Evolutionary conservation across 257 asterid genomes (phyloP).

Genomic region (Jasminum sambac): DNA sequence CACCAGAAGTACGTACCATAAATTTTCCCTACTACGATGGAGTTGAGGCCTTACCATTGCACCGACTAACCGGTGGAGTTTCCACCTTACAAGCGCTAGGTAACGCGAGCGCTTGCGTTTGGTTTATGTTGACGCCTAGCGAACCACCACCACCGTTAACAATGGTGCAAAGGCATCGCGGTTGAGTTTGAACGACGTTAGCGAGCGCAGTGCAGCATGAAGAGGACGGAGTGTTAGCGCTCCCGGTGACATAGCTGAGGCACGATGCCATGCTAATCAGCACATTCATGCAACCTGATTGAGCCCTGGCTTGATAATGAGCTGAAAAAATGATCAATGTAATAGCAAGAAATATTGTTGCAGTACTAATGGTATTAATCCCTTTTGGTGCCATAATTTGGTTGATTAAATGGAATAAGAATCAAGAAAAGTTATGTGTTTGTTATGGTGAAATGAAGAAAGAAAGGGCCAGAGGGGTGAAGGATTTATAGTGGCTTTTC

Average conservation of each 20-base stretch:
- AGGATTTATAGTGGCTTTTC: slow-evolving; percentile 21
- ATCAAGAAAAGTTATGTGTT: not conserved
- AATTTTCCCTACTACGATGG: not conserved
- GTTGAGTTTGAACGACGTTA: slow-evolving; percentile 57
- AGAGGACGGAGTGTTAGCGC: slow-evolving; percentile 43
- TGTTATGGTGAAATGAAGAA: not conserved
- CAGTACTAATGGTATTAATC: slow-evolving; percentile 6
- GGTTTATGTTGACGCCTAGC: slow-evolving; percentile 51
- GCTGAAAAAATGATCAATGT: slow-evolving; percentile 19
- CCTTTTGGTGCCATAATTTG: slow-evolving; percentile 46
- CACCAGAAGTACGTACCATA: too few relatives aligned
- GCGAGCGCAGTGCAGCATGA: slow-evolving; percentile 61
- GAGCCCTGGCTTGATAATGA: slow-evolving; percentile 34
- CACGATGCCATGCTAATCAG: slow-evolving; percentile 65
- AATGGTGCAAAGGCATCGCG: slow-evolving; percentile 59
- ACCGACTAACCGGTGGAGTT: slow-evolving; percentile 63
- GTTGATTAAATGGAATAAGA: not conserved
- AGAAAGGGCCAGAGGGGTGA: not conserved
- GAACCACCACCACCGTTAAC: slow-evolving; percentile 50
- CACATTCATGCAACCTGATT: slow-evolving; percentile 52
- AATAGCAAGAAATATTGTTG: slow-evolving; percentile 9
- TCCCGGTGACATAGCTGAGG: slow-evolving; percentile 62
- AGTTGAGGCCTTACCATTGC: slow-evolving; percentile 45
- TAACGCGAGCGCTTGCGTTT: slow-evolving; percentile 55
- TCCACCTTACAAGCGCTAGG: slow-evolving; percentile 53